Percentiles rank a stretch among this genome's conserved stretches.
Evolutionary conservation across 2,329 filamentous ascomycete genomes (phyloP).

Genomic region (Furcasterigmium sp.): DNA sequence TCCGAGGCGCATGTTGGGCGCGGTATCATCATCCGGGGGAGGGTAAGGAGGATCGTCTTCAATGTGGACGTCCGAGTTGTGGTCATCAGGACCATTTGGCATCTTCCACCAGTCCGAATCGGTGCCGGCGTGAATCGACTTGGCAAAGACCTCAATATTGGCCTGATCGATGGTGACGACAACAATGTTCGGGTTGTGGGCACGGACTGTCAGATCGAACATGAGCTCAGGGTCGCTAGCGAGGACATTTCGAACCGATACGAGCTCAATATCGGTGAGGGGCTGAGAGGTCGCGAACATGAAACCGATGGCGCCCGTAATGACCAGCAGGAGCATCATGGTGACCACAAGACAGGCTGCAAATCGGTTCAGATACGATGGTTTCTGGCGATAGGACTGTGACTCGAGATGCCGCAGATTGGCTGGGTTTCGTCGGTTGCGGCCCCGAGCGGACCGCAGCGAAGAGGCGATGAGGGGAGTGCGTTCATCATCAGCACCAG

Average conservation of each 20-base stretch:
- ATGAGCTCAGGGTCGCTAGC: slow-evolving; percentile 94
- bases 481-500: slow-evolving; percentile 78
- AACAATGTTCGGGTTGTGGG: slow-evolving; percentile 89
- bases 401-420: slow-evolving; percentile 69
- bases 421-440: slow-evolving; percentile 48
- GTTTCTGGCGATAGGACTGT: slow-evolving; percentile 58
- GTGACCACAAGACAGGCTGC: slow-evolving; percentile 85
- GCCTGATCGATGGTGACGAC: slow-evolving; percentile 80
- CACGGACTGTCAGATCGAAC: slow-evolving; percentile 82
- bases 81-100: slow-evolving; percentile 25
- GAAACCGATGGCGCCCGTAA: slow-evolving; percentile 82
- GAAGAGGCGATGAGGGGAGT: slow-evolving; percentile 68
- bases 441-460: slow-evolving; percentile 52
- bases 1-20: slow-evolving; percentile 88
- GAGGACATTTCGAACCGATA: slow-evolving; percentile 81
- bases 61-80: slow-evolving; percentile 10
- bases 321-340: slow-evolving; percentile 72
- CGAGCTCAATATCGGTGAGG: slow-evolving; percentile 70
- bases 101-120: slow-evolving; percentile 56
- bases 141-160: slow-evolving; percentile 90
- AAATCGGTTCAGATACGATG: slow-evolving; percentile 64
- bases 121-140: slow-evolving; percentile 80
- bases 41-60: slow-evolving; percentile 39
- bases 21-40: slow-evolving; percentile 58
- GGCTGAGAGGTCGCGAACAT: slow-evolving; percentile 90